Evolutionary conservation across 2,329 filamentous ascomycete species (phyloP).

Genomic region (Mycogone perniciosa): DNA sequence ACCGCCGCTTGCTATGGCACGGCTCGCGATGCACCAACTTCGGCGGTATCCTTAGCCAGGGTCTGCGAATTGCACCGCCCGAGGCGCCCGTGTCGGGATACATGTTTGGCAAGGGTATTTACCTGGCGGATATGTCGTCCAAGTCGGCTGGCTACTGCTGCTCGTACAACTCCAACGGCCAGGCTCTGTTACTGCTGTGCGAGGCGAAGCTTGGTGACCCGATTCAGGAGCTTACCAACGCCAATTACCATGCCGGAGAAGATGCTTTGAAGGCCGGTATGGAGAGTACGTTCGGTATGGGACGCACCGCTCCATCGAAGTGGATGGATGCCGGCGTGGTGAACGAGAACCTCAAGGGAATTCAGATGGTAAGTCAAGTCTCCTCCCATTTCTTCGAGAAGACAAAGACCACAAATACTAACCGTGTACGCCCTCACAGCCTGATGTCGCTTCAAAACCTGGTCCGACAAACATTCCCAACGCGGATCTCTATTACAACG

Average conservation of each 20-base stretch:
- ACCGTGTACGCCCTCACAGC: constrained; percentile 28
- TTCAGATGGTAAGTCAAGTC: constrained; percentile 57
- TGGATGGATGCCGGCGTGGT: constrained; percentile 74
- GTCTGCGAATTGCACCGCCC: constrained; percentile 80
- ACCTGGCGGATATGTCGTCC: constrained; percentile 76
- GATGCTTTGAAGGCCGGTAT: constrained; percentile 54
- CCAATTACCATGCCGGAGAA: constrained; percentile 58
- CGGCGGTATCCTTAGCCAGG: constrained; percentile 80
- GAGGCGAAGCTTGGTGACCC: constrained; percentile 72
- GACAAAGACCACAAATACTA: neutral
- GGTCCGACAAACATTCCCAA: constrained; percentile 39
- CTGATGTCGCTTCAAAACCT: constrained; percentile 41
- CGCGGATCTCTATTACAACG: constrained; percentile 58
- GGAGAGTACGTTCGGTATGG: constrained; percentile 65
- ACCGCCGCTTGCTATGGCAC: constrained; percentile 80
- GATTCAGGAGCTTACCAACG: constrained; percentile 54
- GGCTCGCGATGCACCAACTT: constrained; percentile 79
- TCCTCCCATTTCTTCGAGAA: neutral
- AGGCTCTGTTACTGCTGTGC: constrained; percentile 72
- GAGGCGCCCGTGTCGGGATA: constrained; percentile 75
- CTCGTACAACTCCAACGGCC: constrained; percentile 53
- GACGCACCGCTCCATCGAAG: constrained; percentile 52
- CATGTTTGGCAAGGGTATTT: constrained; percentile 89
- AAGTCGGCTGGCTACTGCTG: constrained; percentile 78
- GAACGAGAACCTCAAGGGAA: constrained; percentile 57